Conservation (phyloP, 371 early-diverging fungal genomes). For the Rhizopus sp. region DNA sequence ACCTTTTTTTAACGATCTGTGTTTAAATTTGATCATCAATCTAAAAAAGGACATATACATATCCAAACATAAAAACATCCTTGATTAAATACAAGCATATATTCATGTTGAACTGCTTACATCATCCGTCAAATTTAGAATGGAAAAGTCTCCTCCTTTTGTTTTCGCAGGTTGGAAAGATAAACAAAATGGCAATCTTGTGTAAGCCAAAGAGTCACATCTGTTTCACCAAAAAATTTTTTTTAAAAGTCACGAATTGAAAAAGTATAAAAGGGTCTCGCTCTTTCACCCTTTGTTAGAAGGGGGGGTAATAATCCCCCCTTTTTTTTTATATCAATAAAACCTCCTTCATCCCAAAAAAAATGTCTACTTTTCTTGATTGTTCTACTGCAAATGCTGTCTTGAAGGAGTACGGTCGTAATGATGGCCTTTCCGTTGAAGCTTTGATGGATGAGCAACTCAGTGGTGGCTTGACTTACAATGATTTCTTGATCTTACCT, state of each 20-base stretch:
- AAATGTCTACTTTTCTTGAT: slow-evolving; percentile 25
- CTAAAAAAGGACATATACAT: too few species aligned
- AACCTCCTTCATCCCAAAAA: slow-evolving; percentile 4
- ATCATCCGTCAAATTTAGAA: too few species aligned
- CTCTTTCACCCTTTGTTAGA: slow-evolving; percentile 9
- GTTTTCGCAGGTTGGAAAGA: not conserved
- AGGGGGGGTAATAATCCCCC: slow-evolving; percentile 30
- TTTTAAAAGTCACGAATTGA: slow-evolving; percentile 7
- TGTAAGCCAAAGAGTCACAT: not conserved
- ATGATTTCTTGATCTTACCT: slow-evolving; percentile 95
- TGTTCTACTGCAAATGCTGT: slow-evolving; percentile 21
- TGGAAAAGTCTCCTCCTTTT: too few species aligned
- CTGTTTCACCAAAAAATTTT: not conserved
- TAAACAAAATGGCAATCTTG: not conserved
- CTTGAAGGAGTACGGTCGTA: slow-evolving; percentile 33
- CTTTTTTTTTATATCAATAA: slow-evolving; percentile 21
- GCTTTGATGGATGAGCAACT: slow-evolving; percentile 71
- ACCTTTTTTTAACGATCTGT: not conserved
- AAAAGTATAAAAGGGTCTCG: slow-evolving; percentile 17
- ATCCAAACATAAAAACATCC: too few species aligned
- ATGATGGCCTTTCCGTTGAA: slow-evolving; percentile 80
- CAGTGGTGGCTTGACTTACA: slow-evolving; percentile 93
- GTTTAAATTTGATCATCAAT: not conserved
- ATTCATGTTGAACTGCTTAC: too few species aligned
- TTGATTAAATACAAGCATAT: too few species aligned